Evolutionary conservation across 1,284 basidiomycete genomes (phyloP).

Genomic region (Papiliotrema fonsecae): DNA sequence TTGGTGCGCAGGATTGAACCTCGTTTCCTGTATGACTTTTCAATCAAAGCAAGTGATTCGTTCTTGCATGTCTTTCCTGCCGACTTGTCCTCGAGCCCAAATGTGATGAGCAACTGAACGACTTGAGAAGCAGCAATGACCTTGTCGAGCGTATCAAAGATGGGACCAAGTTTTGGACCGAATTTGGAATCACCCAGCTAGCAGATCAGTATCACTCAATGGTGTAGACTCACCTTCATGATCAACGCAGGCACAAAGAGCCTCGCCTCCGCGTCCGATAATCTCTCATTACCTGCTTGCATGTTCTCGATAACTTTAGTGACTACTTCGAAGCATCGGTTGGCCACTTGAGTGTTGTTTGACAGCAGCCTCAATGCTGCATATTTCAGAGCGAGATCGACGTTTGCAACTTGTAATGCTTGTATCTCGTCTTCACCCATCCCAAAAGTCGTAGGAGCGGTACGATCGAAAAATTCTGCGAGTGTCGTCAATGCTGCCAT

Average conservation of each 20-base stretch:
- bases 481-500: slow-evolving; percentile 70
- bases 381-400: slow-evolving; percentile 92
- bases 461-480: slow-evolving; percentile 66
- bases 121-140: slow-evolving; percentile 53
- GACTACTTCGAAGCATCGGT: slow-evolving; percentile 84
- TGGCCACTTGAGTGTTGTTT: slow-evolving; percentile 85
- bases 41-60: slow-evolving; percentile 39
- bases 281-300: slow-evolving; percentile 66
- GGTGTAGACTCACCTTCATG: slow-evolving; percentile 63
- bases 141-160: slow-evolving; percentile 51
- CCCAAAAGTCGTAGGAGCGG: slow-evolving; percentile 59
- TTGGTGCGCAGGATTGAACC: slow-evolving; percentile 37
- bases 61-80: slow-evolving; percentile 45
- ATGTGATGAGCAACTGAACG: slow-evolving; percentile 77
- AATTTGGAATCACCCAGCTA: slow-evolving; percentile 55
- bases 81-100: slow-evolving; percentile 50
- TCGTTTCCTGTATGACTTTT: slow-evolving; percentile 42
- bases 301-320: slow-evolving; percentile 72
- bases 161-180: slow-evolving; percentile 47
- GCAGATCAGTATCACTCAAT: no score
- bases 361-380: slow-evolving; percentile 84
- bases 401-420: slow-evolving; percentile 76
- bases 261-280: slow-evolving; percentile 81
- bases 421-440: slow-evolving; percentile 56
- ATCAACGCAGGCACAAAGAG: slow-evolving; percentile 88